Percentiles rank a stretch among this genome's conserved stretches.
These are phyloP conservation scores for Sporothrix pallida DNA, from an alignment of 2,329 filamentous ascomycete genomes.

Conservation along the genomic window DNA sequence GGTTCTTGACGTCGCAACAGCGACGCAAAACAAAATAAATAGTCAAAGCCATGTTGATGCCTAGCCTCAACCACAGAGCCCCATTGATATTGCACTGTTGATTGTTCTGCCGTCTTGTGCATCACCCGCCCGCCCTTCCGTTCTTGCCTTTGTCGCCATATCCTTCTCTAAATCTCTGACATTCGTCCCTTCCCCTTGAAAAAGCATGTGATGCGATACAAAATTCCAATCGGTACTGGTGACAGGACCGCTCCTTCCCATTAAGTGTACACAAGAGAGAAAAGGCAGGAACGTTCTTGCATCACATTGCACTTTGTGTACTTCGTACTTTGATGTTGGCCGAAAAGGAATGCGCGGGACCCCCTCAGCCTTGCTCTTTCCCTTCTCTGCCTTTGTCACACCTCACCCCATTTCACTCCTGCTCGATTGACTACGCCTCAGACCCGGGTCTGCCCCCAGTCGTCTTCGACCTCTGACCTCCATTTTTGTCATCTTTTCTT, in stretches of 20 bases:
- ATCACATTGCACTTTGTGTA: background rate
- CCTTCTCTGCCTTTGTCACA: constrained; percentile 7
- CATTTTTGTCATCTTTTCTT: background rate
- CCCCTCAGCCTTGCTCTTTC: constrained; percentile 28
- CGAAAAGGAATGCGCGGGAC: constrained; percentile 1
- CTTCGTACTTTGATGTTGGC: background rate
- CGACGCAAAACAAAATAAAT: background rate
- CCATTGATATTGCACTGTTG: background rate
- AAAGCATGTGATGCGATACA: background rate
- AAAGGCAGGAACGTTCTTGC: background rate
- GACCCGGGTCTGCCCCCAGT: background rate
- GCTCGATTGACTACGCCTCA: constrained; percentile 13
- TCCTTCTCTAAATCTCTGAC: constrained; percentile 2
- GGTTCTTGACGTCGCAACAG: background rate
- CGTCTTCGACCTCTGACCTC: background rate
- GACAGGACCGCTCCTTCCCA: constrained; percentile 20
- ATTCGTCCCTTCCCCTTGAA: constrained; percentile 12
- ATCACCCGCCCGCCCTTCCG: background rate
- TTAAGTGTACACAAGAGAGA: constrained; percentile 1
- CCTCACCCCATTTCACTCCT: constrained; percentile 16
- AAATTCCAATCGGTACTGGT: background rate
- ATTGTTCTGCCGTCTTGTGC: constrained; percentile 9
- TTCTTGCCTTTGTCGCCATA: background rate
- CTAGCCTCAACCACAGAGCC: background rate
- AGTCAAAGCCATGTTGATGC: constrained; percentile 13